Evolutionary conservation across 306 rosid species (phyloP), one percentile per base, ranked within the genome.

Genomic region (Vicia faba): DNA sequence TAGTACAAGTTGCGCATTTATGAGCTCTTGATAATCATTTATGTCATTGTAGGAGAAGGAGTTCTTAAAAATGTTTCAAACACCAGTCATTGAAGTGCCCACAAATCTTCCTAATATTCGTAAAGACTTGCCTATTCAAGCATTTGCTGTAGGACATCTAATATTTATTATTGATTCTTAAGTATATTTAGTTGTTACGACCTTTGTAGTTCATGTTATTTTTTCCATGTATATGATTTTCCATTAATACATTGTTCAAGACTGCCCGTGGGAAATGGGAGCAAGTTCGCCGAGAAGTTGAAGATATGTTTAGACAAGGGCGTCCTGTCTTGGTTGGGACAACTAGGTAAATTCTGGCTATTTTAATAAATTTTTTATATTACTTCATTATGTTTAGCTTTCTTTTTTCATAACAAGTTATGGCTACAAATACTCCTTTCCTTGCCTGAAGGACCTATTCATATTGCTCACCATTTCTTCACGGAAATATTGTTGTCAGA

Each of bases 211-310:
- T 41, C 60, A 12, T 35, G 23, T 53, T 35, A 6, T 48, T 58
- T 66, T 53, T 23, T 67, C 71, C 68, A 45, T 55, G 29, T 72
- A 28, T 74, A 61, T 73, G 67, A 57, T 55, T 61, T 57, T 73
- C 36, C 28, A 63, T 72, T 54, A 56, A 54, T 72, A 36, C 71
- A 68, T 51, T 68, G 7, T 71, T 73, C 59, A 77, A 89, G 98
- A 88, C 98, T 84, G 95, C 91, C 66, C 86, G 83, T 19, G 98
- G 98, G 25, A 93, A 93, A 82, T 93, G 98, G 98, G 89, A 93
- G 75, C 85, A 84, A 72, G 97, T 84, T 79, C 95, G 95, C 63
- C 86, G 77, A 64, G 98, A 93, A 82, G 98, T 89, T 78, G 91
- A 90, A 58, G 64, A 81, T 79, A 93, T 93, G 96, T 93, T 93